These are phyloP conservation scores for Hemisphaericaspora xylofermentans DNA, from an alignment of 1,139 yeast genomes.

Conservation along the genomic window DNA sequence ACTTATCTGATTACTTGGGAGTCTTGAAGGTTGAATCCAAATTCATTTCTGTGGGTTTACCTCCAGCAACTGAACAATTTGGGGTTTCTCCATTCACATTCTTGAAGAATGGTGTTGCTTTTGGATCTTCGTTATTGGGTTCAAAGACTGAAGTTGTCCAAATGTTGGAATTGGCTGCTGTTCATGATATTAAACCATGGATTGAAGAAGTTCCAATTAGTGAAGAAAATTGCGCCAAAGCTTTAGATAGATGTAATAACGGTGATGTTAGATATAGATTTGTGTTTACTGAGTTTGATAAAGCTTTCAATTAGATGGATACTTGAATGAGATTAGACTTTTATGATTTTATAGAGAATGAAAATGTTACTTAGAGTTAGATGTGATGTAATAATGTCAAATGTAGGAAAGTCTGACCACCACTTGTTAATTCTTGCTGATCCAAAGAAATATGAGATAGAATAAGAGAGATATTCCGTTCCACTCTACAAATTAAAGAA, in stretches of 20 bases:
- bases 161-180: slow-evolving; percentile 42
- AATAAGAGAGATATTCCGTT: no score
- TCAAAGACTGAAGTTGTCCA: slow-evolving; percentile 34
- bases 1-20: slow-evolving; percentile 29
- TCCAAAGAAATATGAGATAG: no score
- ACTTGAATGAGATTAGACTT: no score
- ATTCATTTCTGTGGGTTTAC: slow-evolving; percentile 57
- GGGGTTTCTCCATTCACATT: slow-evolving; percentile 29
- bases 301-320: slow-evolving; percentile 26
- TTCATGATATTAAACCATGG: slow-evolving; percentile 41
- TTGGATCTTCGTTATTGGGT: slow-evolving; percentile 39
- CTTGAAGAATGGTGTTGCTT: slow-evolving; percentile 28
- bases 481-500: no score
- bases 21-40: slow-evolving; percentile 44
- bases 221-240: slow-evolving; percentile 29
- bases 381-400: no score
- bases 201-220: slow-evolving; percentile 41
- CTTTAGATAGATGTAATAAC: slow-evolving; percentile 30
- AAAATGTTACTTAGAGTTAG: no score
- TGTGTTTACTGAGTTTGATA: slow-evolving; percentile 56
- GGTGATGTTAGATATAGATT: slow-evolving; percentile 67
- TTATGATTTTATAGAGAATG: no score
- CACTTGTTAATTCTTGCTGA: no score
- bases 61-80: slow-evolving; percentile 30
- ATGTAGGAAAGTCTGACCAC: no score